Conservation (phyloP, 2,329 filamentous ascomycete species). For the Cladophialophora carrionii region DNA sequence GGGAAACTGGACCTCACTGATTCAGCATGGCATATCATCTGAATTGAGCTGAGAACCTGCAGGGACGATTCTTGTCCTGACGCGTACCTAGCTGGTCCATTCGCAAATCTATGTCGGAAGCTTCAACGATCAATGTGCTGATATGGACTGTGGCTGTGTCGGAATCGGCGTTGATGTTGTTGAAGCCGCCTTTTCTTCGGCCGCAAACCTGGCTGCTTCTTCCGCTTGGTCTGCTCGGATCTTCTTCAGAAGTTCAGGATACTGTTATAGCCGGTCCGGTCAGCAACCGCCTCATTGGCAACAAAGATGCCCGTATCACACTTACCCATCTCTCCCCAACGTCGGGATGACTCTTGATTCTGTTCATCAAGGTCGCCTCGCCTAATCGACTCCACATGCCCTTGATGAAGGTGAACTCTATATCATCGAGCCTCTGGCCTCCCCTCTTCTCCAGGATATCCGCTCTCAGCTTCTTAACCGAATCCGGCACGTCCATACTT, state of each 20-base stretch:
- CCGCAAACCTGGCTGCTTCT: slow-evolving; percentile 29
- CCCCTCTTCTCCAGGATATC: slow-evolving; percentile 58
- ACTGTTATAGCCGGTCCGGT: slow-evolving; percentile 47
- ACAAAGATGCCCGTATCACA: not conserved
- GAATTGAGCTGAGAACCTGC: not conserved
- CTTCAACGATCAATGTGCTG: slow-evolving; percentile 20
- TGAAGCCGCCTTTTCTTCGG: slow-evolving; percentile 26
- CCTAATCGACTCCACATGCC: slow-evolving; percentile 70
- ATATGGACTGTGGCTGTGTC: slow-evolving; percentile 27
- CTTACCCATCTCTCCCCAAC: slow-evolving; percentile 72
- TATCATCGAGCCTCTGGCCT: slow-evolving; percentile 42
- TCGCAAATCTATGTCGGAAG: not conserved
- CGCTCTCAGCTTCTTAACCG: slow-evolving; percentile 65
- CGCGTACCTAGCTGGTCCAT: not conserved
- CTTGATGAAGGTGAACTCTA: slow-evolving; percentile 82
- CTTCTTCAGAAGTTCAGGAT: slow-evolving; percentile 60
- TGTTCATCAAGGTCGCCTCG: slow-evolving; percentile 81
- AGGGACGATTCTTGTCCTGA: not conserved
- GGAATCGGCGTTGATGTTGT: slow-evolving; percentile 12
- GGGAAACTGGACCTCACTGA: not conserved
- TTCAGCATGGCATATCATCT: not conserved
- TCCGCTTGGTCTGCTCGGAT: slow-evolving; percentile 62
- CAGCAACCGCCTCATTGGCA: not conserved
- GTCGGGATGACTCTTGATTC: slow-evolving; percentile 84
- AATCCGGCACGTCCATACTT: slow-evolving; percentile 69